Conservation (phyloP, 1,284 basidiomycete species). For the Dichomitus squalens region DNA sequence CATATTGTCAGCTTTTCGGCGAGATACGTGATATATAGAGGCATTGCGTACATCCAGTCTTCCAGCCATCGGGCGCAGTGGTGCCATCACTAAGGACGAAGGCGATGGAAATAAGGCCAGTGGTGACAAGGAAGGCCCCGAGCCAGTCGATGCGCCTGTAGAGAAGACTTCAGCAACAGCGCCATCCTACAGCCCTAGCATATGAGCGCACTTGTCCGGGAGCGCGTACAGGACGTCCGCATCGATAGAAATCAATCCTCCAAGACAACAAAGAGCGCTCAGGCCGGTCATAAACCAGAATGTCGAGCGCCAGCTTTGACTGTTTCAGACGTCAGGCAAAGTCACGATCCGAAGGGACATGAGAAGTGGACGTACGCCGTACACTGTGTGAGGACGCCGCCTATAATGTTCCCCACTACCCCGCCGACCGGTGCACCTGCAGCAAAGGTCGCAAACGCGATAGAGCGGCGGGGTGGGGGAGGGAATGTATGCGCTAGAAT, state of each 20-base stretch:
- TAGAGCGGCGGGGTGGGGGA: constrained; percentile 62
- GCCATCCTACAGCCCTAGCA: not conserved
- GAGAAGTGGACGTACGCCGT: constrained; percentile 46
- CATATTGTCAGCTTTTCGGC: not conserved
- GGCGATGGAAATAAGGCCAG: constrained; percentile 76
- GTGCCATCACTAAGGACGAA: constrained; percentile 82
- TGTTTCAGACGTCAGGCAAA: not conserved
- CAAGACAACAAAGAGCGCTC: constrained; percentile 40
- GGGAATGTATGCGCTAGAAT: constrained; percentile 80
- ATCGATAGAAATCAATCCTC: constrained; percentile 49
- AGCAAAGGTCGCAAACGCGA: constrained; percentile 78
- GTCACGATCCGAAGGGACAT: not conserved
- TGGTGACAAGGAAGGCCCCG: constrained; percentile 77
- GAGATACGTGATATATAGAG: not conserved
- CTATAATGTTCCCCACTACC: constrained; percentile 67
- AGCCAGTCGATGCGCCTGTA: constrained; percentile 76
- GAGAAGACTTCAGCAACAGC: no score
- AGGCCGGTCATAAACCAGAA: constrained; percentile 57
- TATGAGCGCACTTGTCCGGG: constrained; percentile 38
- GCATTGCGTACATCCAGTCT: constrained; percentile 62
- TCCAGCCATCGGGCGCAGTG: constrained; percentile 72
- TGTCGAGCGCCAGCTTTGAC: constrained; percentile 54
- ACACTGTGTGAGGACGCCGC: constrained; percentile 73
- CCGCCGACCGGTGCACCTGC: constrained; percentile 82
- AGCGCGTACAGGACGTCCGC: constrained; percentile 45